Percentiles rank a stretch among this genome's conserved stretches.
These are phyloP conservation scores for Exophiala phaeomuriformis DNA, from an alignment of 2,329 filamentous ascomycete genomes.

Conservation along the genomic window DNA sequence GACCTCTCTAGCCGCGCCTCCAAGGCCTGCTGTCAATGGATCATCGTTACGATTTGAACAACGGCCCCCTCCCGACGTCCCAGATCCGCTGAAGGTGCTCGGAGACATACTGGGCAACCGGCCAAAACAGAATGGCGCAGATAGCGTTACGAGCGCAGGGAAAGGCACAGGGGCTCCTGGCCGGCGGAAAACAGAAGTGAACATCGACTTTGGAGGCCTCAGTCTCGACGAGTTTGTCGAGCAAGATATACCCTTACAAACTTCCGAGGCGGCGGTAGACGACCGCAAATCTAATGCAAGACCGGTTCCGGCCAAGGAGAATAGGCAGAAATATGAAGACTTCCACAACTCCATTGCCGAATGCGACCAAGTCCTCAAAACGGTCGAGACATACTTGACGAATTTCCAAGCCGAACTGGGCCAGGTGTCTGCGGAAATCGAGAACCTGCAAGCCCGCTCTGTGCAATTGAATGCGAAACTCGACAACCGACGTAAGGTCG, in stretches of 20 bases:
- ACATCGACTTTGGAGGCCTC: conserved; percentile 71
- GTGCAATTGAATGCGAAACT: conserved; percentile 73
- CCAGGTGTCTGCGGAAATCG: conserved; percentile 87
- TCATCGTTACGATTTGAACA: conserved; percentile 57
- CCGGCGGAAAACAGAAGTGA: conserved; percentile 35
- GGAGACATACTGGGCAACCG: conserved; percentile 45
- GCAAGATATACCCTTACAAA: conserved; percentile 40
- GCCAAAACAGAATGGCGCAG: not conserved
- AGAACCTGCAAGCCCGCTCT: conserved; percentile 82
- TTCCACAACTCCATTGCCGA: conserved; percentile 77
- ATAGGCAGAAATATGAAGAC: conserved; percentile 79
- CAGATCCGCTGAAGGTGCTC: conserved; percentile 66
- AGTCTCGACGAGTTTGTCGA: conserved; percentile 65
- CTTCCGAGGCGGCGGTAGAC: conserved; percentile 50
- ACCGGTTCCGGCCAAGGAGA: conserved; percentile 52
- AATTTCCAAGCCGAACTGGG: conserved; percentile 92
- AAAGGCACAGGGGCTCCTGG: not conserved
- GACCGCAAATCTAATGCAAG: too few species aligned
- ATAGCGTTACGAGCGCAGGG: conserved; percentile 16
- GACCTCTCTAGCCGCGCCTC: conserved; percentile 61
- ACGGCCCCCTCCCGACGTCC: conserved; percentile 47
- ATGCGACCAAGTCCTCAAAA: conserved; percentile 88
- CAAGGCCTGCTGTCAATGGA: conserved; percentile 56
- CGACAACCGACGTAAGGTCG: conserved; percentile 81
- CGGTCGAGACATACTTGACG: conserved; percentile 84